Conservation (phyloP, 2,329 filamentous ascomycete genomes). For the Akanthomyces dipterigenus region DNA sequence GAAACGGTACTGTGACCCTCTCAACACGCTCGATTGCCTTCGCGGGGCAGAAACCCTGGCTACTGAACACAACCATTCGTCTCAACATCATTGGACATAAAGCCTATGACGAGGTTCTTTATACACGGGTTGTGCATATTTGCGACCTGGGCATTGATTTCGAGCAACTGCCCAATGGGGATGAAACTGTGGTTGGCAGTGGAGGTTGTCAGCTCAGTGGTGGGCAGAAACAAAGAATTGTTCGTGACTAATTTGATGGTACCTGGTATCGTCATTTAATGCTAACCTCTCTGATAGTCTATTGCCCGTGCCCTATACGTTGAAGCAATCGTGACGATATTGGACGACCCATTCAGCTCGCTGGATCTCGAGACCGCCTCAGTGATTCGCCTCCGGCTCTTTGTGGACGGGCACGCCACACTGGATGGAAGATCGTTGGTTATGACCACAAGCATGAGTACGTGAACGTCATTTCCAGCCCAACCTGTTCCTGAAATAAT, state of each 20-base stretch:
- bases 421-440: background rate
- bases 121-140: background rate
- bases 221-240: slow-evolving; percentile 4
- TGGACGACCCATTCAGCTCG: slow-evolving; percentile 6
- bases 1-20: background rate
- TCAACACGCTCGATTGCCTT: slow-evolving; percentile 8
- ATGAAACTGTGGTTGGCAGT: slow-evolving; percentile 4
- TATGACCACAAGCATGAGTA: slow-evolving; percentile 11
- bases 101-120: no score
- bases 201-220: background rate
- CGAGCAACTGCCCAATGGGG: background rate
- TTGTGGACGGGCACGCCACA: background rate
- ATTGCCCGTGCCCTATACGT: slow-evolving; percentile 1
- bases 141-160: background rate
- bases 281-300: background rate
- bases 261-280: no score
- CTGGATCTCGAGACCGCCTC: background rate
- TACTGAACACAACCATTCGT: slow-evolving; percentile 33
- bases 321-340: background rate
- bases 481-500: no score
- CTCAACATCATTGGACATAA: slow-evolving; percentile 30
- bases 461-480: background rate
- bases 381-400: background rate
- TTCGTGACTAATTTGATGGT: background rate
- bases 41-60: slow-evolving; percentile 31